phyloP scores from a whole-genome alignment of 2,329 filamentous ascomycete species.

The Ophiostoma sp. region DNA sequence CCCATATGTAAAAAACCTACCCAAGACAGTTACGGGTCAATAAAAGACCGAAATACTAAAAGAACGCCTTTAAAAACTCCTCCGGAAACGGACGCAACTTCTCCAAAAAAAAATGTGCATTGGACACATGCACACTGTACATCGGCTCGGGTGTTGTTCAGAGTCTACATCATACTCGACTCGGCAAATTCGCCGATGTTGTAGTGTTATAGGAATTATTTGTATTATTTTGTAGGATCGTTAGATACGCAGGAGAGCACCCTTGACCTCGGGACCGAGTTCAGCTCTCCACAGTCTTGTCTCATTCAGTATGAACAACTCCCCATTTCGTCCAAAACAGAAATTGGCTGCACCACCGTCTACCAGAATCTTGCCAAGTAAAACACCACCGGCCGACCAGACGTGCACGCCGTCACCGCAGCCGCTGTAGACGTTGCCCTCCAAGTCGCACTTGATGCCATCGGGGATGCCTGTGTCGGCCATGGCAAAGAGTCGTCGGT shows the following conservation, averaged over 20 bases:
- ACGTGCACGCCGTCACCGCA: constrained; percentile 52
- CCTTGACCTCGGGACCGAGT: too few species aligned
- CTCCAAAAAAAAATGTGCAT: too few species aligned
- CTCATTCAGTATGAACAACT: constrained; percentile 50
- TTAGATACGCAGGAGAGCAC: constrained; percentile 21
- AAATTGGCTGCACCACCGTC: constrained; percentile 47
- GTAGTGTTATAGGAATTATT: too few species aligned
- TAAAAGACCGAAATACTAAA: too few species aligned
- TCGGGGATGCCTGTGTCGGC: constrained; percentile 48
- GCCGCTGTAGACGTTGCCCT: constrained; percentile 50
- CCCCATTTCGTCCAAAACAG: constrained; percentile 45
- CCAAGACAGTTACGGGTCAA: background rate
- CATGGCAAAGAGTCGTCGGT: constrained; percentile 54
- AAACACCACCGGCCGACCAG: constrained; percentile 46
- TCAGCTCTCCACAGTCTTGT: constrained; percentile 46
- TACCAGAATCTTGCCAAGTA: constrained; percentile 45
- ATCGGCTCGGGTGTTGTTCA: background rate
- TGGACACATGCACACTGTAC: too few species aligned
- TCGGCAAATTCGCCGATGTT: background rate
- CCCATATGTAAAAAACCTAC: background rate
- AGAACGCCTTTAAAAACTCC: too few species aligned
- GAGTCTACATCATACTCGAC: background rate
- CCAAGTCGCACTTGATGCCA: constrained; percentile 44
- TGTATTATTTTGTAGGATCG: too few species aligned
- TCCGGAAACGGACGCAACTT: too few species aligned